Conservation (phyloP, 2,329 filamentous ascomycete genomes). For the Catunica adiposa region DNA sequence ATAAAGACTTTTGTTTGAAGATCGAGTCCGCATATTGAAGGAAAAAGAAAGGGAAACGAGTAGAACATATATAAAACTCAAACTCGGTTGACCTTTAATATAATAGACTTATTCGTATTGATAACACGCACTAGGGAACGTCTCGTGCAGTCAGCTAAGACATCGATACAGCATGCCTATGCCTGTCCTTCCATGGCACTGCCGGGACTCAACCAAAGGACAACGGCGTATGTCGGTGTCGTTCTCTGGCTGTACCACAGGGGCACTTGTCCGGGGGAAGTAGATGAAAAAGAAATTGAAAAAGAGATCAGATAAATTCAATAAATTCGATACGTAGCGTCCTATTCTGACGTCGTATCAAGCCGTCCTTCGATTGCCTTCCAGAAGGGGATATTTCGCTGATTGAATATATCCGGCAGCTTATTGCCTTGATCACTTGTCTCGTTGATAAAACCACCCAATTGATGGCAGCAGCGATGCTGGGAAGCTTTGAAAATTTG, state of each 20-base stretch:
- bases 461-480: no score
- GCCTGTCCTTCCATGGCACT: neutral
- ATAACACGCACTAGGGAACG: neutral
- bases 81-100: no score
- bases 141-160: neutral
- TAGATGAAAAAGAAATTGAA: neutral
- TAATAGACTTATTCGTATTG: neutral
- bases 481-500: no score
- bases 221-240: conserved; percentile 1
- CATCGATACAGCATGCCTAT: neutral
- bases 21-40: neutral
- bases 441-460: no score
- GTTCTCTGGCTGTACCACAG: no score
- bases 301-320: neutral
- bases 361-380: no score
- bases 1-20: neutral
- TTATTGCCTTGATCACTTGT: no score
- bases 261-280: no score
- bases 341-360: no score
- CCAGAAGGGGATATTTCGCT: no score
- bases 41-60: neutral
- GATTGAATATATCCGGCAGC: no score
- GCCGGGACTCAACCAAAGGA: neutral
- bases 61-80: neutral
- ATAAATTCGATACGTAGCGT: no score